Evolutionary conservation across 108 stramenopile genomes (phyloP).

Genomic region (Stephanodiscus minutulus): DNA sequence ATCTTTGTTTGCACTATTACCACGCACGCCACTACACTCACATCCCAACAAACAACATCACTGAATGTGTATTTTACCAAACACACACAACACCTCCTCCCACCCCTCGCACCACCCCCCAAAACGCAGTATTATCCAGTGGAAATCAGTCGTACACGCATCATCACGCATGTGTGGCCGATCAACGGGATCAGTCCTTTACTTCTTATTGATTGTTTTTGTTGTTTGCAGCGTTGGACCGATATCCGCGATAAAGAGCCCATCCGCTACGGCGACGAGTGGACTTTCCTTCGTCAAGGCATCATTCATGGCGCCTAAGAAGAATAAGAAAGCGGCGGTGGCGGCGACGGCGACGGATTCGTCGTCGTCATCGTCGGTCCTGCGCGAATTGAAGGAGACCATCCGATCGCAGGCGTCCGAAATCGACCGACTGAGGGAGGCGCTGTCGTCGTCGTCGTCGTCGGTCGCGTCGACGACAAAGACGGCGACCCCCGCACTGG

Average conservation of each 20-base stretch:
- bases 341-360: not conserved
- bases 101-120: too few species aligned
- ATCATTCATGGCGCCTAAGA: conserved; percentile 16
- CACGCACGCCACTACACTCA: too few species aligned
- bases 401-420: conserved; percentile 68
- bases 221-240: not conserved
- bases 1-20: too few species aligned
- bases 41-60: too few species aligned
- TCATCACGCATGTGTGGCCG: too few species aligned
- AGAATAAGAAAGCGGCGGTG: conserved; percentile 1
- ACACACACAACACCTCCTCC: too few species aligned
- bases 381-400: conserved; percentile 80
- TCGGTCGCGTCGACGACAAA: conserved; percentile 6
- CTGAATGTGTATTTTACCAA: too few species aligned
- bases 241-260: conserved; percentile 12
- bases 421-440: conserved; percentile 64
- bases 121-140: too few species aligned
- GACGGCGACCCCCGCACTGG: conserved; percentile 23
- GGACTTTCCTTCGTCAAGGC: conserved; percentile 20
- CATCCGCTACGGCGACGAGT: not conserved
- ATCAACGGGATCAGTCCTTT: too few species aligned
- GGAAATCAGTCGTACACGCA: too few species aligned
- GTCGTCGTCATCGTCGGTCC: conserved; percentile 45
- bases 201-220: too few species aligned
- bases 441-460: conserved; percentile 33